phyloP scores from a whole-genome alignment of 805 yeast genomes.

The Naumovozyma castellii region DNA sequence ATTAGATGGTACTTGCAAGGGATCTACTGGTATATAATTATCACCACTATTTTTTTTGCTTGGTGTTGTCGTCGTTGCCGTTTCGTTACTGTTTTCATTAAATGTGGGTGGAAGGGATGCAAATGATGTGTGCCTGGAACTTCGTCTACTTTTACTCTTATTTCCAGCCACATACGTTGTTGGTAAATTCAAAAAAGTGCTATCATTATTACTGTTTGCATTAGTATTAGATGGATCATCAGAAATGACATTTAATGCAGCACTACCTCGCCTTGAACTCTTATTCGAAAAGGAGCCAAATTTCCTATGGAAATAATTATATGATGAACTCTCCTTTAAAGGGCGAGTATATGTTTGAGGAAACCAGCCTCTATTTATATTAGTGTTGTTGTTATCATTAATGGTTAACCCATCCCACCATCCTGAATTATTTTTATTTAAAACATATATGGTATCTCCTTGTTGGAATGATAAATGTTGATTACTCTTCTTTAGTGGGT shows the following conservation, averaged over 20 bases:
- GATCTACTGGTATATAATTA: conserved; percentile 4
- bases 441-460: conserved; percentile 67
- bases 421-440: conserved; percentile 52
- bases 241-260: conserved; percentile 6
- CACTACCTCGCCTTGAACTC: conserved; percentile 15
- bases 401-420: conserved; percentile 81
- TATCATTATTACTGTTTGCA: neutral
- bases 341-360: conserved; percentile 45
- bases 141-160: conserved; percentile 6
- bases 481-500: conserved; percentile 1
- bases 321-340: conserved; percentile 4
- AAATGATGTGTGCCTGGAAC: neutral
- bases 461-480: conserved; percentile 22
- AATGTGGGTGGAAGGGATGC: neutral
- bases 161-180: neutral
- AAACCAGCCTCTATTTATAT: conserved; percentile 69
- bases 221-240: neutral
- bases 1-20: conserved; percentile 3
- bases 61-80: neutral
- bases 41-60: neutral
- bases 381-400: conserved; percentile 17
- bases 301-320: conserved; percentile 1
- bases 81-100: neutral
- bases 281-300: conserved; percentile 2
- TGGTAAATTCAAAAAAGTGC: neutral